Evolutionary conservation across 768 basidiomycete species (phyloP).

Genomic region (Suillus decipiens): DNA sequence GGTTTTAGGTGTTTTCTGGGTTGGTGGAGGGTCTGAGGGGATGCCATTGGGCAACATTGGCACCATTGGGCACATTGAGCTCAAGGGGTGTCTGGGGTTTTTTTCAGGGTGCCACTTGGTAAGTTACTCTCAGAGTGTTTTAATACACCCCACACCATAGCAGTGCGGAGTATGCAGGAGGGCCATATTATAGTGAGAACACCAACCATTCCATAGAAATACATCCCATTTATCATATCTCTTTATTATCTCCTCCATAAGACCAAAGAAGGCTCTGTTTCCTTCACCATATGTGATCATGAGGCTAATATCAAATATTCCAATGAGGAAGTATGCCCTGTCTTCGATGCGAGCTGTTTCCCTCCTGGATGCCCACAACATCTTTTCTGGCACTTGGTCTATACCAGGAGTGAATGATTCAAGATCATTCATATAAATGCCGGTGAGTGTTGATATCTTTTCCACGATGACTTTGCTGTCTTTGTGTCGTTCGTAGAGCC

Average conservation of each 20-base stretch:
- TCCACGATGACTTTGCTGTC: neutral
- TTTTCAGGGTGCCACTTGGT: too few species aligned
- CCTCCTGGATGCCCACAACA: conserved; percentile 20
- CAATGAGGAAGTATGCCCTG: conserved; percentile 19
- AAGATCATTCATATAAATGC: conserved; percentile 10
- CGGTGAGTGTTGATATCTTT: conserved; percentile 7
- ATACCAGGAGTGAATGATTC: conserved; percentile 9
- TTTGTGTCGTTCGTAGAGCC: conserved; percentile 8
- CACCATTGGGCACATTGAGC: too few species aligned
- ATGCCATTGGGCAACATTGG: too few species aligned
- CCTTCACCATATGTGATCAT: conserved; percentile 22
- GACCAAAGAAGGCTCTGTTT: conserved; percentile 18
- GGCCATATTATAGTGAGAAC: conserved; percentile 11
- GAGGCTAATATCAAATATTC: conserved; percentile 18
- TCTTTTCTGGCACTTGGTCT: conserved; percentile 11
- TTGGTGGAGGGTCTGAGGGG: too few species aligned
- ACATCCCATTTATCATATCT: conserved; percentile 15
- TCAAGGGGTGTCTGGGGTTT: too few species aligned
- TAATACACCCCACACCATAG: too few species aligned
- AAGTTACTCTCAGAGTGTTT: too few species aligned
- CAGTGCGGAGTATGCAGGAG: neutral
- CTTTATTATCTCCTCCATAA: conserved; percentile 15
- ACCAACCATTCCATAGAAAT: conserved; percentile 12
- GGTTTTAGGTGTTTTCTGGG: too few species aligned
- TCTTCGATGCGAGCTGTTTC: conserved; percentile 23